These are phyloP conservation scores for Colletotrichum lindemuthianum DNA, from an alignment of 2,329 filamentous ascomycete genomes.

Conservation along the genomic window DNA sequence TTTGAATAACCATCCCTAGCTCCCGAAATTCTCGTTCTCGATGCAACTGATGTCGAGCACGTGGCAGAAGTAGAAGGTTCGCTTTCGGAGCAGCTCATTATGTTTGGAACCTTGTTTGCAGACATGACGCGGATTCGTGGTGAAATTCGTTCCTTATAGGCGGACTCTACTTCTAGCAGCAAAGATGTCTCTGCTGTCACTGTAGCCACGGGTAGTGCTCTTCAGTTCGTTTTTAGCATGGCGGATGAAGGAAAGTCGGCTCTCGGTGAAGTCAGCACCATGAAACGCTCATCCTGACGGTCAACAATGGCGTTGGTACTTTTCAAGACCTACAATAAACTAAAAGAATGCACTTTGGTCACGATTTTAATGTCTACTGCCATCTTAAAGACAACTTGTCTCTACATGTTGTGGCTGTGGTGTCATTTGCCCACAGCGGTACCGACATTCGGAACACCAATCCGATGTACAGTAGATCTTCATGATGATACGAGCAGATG, in stretches of 20 bases:
- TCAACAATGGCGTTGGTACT: background rate
- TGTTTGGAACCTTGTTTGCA: conserved; percentile 41
- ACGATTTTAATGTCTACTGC: no score
- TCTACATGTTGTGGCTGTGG: no score
- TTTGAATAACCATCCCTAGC: no score
- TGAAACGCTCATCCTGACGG: conserved; percentile 1
- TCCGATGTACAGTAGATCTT: no score
- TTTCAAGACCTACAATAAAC: no score
- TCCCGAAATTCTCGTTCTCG: no score
- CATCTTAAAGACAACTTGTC: no score
- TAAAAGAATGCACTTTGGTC: no score
- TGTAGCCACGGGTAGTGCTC: conserved; percentile 50
- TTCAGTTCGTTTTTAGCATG: conserved; percentile 46
- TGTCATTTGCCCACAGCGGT: background rate
- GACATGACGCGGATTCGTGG: conserved; percentile 45
- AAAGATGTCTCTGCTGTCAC: conserved; percentile 47
- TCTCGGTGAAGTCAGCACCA: conserved; percentile 3
- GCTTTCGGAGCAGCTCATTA: conserved; percentile 41
- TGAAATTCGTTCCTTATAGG: conserved; percentile 46
- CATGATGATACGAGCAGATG: no score
- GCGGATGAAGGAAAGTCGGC: conserved; percentile 44
- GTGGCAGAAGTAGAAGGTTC: no score
- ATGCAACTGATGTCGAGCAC: no score
- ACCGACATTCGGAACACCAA: no score
- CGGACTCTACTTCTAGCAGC: conserved; percentile 38